A percentile compares a stretch with the other conserved stretches of the same genome.
phyloP scores from a whole-genome alignment of 2,329 filamentous ascomycete species.

The Ophidiomyces ophidiicola region DNA sequence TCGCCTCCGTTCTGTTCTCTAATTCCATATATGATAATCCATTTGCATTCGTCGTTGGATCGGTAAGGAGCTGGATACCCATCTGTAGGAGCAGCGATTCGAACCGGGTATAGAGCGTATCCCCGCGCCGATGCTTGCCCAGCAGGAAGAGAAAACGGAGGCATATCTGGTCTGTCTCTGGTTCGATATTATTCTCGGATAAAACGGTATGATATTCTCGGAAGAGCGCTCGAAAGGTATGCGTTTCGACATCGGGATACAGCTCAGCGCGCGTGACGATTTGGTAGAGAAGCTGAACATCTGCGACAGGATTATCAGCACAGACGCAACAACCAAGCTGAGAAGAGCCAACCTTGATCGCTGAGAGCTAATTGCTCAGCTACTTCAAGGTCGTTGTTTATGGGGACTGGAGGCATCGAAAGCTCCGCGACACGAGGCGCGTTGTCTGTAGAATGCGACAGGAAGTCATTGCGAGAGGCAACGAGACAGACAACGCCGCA shows the following conservation, averaged over 20 bases:
- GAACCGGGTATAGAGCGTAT: constrained; percentile 57
- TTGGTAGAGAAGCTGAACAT: constrained; percentile 65
- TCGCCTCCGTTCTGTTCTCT: constrained; percentile 18
- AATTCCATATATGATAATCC: constrained; percentile 9
- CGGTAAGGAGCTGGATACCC: constrained; percentile 54
- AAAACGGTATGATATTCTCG: constrained; percentile 66
- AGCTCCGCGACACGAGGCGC: constrained; percentile 36
- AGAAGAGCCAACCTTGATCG: constrained; percentile 42
- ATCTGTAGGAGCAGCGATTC: constrained; percentile 54
- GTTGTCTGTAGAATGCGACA: constrained; percentile 31
- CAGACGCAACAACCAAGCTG: background rate
- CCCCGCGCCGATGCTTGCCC: constrained; percentile 44
- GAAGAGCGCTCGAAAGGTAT: constrained; percentile 68
- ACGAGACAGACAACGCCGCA: constrained; percentile 9
- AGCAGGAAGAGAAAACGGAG: constrained; percentile 70
- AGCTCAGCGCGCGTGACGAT: constrained; percentile 62
- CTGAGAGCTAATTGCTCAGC: constrained; percentile 41
- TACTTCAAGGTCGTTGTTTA: constrained; percentile 31
- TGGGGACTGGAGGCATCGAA: constrained; percentile 40
- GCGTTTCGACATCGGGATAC: constrained; percentile 49
- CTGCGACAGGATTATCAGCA: constrained; percentile 33
- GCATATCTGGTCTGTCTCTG: constrained; percentile 63
- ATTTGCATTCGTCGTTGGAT: constrained; percentile 7
- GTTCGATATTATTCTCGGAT: constrained; percentile 55
- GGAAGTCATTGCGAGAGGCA: constrained; percentile 29